Evolutionary conservation across 805 yeast genomes (phyloP), one percentile per base, ranked within the genome.

Genomic region (Ogataea henricii): DNA sequence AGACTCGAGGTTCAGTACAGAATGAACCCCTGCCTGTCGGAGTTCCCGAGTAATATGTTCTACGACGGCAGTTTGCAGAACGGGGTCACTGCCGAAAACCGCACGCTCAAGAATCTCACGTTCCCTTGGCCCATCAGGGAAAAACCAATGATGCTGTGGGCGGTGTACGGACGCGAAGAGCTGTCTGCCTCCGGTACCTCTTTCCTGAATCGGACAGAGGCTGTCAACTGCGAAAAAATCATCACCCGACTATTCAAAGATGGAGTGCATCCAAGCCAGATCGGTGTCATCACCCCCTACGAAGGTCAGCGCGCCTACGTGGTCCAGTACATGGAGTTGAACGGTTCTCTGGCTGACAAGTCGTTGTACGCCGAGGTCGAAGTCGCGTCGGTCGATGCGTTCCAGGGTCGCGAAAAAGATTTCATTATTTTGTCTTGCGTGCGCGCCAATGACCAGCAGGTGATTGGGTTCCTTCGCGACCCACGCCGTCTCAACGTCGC

Each of bases 91-190:
- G 76, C 81, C 27, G 87, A 82, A 45, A 84, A 89, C 52, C 76
- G 97, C 52, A 69, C 77, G 12, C 63, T 83, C 16, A 52, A 68
- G 1, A 70, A 78, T 25, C 72, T 82, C 6, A 71, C 77, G 4
- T 89, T 90, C 70, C 96, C 96, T n/a, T 91, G 97, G 97, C 96
- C 96, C 1, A 83, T 87, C 22, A 73, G 74, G 20, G 84, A 81
- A 41, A 76, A 74, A 4, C 97, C 97, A n/a, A 89, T 89, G 96
- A 87, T 91, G 94, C 88, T 91, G 59, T 90, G 97, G 97, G 85
- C 88, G 0, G 84, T 84, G 55, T 82, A 82, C 62, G 96, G 97
- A 33, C 82, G 85, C 55, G 97, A 91, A 70, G 97, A 91, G 66
- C 79, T 91, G 43, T 82, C 94, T 20, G 79, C 83, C 0, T 77